These are phyloP conservation scores for Solanum sparsipilum DNA, from an alignment of 257 asterid genomes.

Conservation along the genomic window DNA sequence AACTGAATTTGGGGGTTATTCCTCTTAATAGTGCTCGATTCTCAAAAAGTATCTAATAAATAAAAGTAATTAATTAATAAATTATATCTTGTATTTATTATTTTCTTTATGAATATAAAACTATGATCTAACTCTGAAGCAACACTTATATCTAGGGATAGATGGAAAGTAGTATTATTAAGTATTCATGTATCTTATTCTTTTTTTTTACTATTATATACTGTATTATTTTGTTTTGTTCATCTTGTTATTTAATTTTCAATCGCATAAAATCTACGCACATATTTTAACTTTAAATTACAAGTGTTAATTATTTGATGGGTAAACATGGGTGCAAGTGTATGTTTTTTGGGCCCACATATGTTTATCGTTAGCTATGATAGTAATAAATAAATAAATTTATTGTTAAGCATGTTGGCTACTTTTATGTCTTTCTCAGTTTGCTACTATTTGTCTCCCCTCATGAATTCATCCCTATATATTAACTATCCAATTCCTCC, in stretches of 20 bases:
- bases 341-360: not conserved
- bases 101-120: not conserved
- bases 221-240: not conserved
- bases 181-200: not conserved
- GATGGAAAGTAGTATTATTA: not conserved
- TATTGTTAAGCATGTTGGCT: not conserved
- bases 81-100: too few relatives aligned
- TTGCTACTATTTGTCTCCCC: slow-evolving; percentile 24
- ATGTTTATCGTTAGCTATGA: not conserved
- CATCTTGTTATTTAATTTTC: not conserved
- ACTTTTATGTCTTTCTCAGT: slow-evolving; percentile 12
- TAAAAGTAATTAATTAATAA: not conserved
- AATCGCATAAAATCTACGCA: too few relatives aligned
- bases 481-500: slow-evolving; percentile 19
- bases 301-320: not conserved
- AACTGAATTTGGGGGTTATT: not conserved
- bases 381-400: not conserved
- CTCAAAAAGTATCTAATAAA: not conserved
- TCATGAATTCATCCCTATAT: slow-evolving; percentile 18
- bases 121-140: not conserved
- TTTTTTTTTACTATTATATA: not conserved
- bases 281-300: not conserved
- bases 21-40: not conserved
- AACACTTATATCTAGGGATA: too few relatives aligned
- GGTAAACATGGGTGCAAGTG: not conserved